Evolutionary conservation across 352 stramenopile species (phyloP).

Genomic region (Pythium vanterpoolii): DNA sequence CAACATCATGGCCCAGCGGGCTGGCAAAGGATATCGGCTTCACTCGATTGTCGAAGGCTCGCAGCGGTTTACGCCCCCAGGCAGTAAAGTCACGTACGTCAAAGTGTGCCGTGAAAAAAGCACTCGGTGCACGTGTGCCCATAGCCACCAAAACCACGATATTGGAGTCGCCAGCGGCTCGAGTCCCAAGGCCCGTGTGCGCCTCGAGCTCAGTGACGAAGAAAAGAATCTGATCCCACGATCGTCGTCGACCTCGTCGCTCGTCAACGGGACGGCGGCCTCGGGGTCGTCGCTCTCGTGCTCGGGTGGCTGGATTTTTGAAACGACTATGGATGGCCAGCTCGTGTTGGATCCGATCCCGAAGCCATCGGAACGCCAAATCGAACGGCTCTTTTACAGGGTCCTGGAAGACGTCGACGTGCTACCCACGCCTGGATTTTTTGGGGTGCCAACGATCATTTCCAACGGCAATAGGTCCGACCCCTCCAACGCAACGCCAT

Average conservation of each 20-base stretch:
- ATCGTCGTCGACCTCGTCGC: slow-evolving; percentile 20
- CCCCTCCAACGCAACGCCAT: slow-evolving; percentile 22
- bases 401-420: slow-evolving; percentile 68
- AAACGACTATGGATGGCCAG: slow-evolving; percentile 83
- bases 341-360: slow-evolving; percentile 67
- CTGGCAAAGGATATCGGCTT: slow-evolving; percentile 75
- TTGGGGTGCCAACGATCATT: slow-evolving; percentile 9
- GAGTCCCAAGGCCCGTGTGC: slow-evolving; percentile 21
- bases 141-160: slow-evolving; percentile 34
- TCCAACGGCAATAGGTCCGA: slow-evolving; percentile 6
- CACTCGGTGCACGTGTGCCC: slow-evolving; percentile 48
- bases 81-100: slow-evolving; percentile 83
- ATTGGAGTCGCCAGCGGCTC: neutral
- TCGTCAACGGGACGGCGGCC: slow-evolving; percentile 12
- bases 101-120: slow-evolving; percentile 80
- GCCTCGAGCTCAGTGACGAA: slow-evolving; percentile 23
- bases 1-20: slow-evolving; percentile 81
- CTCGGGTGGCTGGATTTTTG: slow-evolving; percentile 81
- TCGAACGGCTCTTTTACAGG: slow-evolving; percentile 77
- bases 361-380: slow-evolving; percentile 56
- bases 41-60: slow-evolving; percentile 83
- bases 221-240: slow-evolving; percentile 24
- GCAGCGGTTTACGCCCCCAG: slow-evolving; percentile 75
- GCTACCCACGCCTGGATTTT: slow-evolving; percentile 45
- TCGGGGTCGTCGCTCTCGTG: no score